Evolutionary conservation across 106 monocot genomes (phyloP), one percentile per base, ranked within the genome.

Genomic region (Triglochin maritima): DNA sequence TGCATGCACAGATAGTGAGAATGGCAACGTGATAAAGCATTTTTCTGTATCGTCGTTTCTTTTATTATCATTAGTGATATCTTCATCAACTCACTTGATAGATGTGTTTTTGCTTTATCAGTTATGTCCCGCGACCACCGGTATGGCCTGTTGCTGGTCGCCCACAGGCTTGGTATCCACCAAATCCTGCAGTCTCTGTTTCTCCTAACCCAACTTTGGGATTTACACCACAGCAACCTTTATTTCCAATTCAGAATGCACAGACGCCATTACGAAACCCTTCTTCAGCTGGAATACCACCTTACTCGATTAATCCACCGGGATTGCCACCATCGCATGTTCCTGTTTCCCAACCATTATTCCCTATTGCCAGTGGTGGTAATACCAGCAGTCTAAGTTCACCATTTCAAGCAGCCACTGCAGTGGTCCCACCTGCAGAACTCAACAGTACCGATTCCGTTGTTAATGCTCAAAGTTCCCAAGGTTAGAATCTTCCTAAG

Each of bases 211-310:
- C 29, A 58, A 67, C 68, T 46, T 29, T 74, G 48, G 74, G 69
- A 3, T 43, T 78, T 59, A 63, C 67, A 48, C 67, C 77, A 50
- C 87, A 82, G 49, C 89, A 85, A 46, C 83, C 87, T 63, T 71
- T 90, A 50, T 95, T 95, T 81, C 90, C 95, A 49, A 85, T 94
- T 53, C 89, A 87, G 44, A 87, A 81, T 69, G 64, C 75, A 43
- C 69, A 65, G 13, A 16, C 68, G 58, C 69, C 76, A 63, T 73
- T 86, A 56, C 61, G 78, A 59, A 43, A 81, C 41, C 50, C 77
- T 65, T 55, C 81, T 63, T 50, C 74, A 61, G 52, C 80, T 76
- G 78, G 68, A 67, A 61, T 80, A 59, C 88, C 78, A 72, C 64
- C 79, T 4, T 75, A 80, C 68, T 82, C 63, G 72, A 67, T 75